These are phyloP conservation scores for Pseudodiploospora longispora DNA, from an alignment of 2,329 filamentous ascomycete species.

Conservation along the genomic window DNA sequence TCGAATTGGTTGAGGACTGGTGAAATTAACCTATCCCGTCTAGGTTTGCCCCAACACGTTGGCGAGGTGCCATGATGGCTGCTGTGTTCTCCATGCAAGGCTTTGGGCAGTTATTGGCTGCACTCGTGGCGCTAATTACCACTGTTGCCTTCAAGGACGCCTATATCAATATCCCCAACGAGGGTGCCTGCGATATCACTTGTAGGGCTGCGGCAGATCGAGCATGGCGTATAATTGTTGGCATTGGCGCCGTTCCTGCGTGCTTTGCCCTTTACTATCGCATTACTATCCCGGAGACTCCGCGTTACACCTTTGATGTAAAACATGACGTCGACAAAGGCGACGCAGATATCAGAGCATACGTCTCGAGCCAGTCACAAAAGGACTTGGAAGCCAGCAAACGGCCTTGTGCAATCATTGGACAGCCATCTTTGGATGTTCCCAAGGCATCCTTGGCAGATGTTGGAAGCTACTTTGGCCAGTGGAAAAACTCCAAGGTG, in stretches of 20 bases:
- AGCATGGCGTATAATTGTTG: constrained; percentile 75
- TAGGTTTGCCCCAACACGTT: constrained; percentile 71
- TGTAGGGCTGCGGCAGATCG: constrained; percentile 68
- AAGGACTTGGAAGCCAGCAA: constrained; percentile 40
- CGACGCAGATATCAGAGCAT: constrained; percentile 61
- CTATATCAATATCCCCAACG: constrained; percentile 33
- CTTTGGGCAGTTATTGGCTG: constrained; percentile 66
- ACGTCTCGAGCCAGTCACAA: constrained; percentile 40
- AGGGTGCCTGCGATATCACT: constrained; percentile 44
- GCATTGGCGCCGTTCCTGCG: constrained; percentile 69
- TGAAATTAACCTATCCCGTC: constrained; percentile 10
- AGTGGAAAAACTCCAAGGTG: constrained; percentile 63
- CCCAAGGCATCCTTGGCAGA: constrained; percentile 65
- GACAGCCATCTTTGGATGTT: constrained; percentile 47
- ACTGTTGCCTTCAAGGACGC: constrained; percentile 54
- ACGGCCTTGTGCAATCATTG: constrained; percentile 43
- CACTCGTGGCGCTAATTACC: constrained; percentile 62
- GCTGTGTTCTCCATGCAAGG: constrained; percentile 82
- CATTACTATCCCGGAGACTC: constrained; percentile 78
- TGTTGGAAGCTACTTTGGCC: constrained; percentile 56
- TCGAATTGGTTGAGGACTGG: neutral
- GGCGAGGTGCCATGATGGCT: constrained; percentile 77
- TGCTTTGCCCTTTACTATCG: constrained; percentile 78
- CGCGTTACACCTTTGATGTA: constrained; percentile 76
- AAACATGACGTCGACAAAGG: constrained; percentile 68